Conservation (phyloP, 306 rosid species). For the Abrus precatorius region DNA sequence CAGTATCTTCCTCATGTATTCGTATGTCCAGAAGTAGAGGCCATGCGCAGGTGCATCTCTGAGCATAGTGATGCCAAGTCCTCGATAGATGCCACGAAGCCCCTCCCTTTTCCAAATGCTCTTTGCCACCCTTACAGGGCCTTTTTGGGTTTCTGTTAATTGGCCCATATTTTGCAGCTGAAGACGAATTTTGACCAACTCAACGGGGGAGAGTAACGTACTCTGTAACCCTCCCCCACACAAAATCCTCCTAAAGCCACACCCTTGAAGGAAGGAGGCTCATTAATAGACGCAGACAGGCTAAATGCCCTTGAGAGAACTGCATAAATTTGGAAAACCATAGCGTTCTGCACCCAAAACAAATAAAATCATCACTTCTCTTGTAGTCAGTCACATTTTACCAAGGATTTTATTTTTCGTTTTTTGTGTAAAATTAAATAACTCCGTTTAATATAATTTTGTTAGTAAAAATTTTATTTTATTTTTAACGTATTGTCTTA, state of each 20-base stretch:
- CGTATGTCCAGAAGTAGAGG: conserved; percentile 75
- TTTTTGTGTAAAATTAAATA: no score
- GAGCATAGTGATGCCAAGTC: conserved; percentile 70
- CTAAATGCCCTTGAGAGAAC: conserved; percentile 64
- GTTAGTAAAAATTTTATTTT: no score
- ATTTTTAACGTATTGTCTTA: no score
- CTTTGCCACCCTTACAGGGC: conserved; percentile 63
- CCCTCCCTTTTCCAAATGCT: conserved; percentile 73
- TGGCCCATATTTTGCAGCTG: conserved; percentile 61
- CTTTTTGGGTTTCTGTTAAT: conserved; percentile 39
- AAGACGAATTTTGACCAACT: conserved; percentile 77
- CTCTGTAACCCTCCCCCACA: conserved; percentile 83
- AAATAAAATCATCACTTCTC: background rate
- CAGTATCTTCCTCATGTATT: conserved; percentile 73
- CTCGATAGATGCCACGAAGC: conserved; percentile 69
- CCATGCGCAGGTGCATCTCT: conserved; percentile 84
- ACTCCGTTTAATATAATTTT: no score
- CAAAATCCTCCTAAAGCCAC: conserved; percentile 81
- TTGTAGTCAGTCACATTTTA: background rate
- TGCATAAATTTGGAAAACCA: conserved; percentile 80
- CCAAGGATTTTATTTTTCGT: no score
- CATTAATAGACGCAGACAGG: conserved; percentile 43
- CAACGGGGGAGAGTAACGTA: conserved; percentile 68
- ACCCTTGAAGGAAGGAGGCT: conserved; percentile 73
- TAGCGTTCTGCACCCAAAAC: conserved; percentile 70